Evolutionary conservation across 768 basidiomycete species (phyloP), one percentile per base, ranked within the genome.

Genomic region (Boletus sensibilis): DNA sequence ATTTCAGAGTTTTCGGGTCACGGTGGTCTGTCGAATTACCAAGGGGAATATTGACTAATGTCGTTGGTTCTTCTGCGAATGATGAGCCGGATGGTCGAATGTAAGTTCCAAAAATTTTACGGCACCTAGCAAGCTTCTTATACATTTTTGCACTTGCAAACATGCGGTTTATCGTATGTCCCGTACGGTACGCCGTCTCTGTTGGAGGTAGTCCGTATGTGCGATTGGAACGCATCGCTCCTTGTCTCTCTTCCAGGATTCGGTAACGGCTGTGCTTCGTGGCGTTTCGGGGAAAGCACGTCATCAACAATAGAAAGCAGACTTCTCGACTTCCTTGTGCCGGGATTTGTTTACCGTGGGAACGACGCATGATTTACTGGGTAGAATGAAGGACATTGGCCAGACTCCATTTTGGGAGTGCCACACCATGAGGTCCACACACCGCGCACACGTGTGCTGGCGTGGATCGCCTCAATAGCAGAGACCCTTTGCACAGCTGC

Each of bases 241-340:
- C 25, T 39, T 33, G 40, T 16, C 25, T 31, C 27, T 34, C 25
- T 21, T n/a, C 20, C 20, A 33, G 35, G 39, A 21, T 25, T 20
- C 18, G 8, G 47, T 34, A 39, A 44, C 55, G 50, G 64, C 57
- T 35, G 56, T 54, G 49, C 65, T 68, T 68, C 66, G 65, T 67
- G 65, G 65, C 65, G 62, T 55, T 50, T 53, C 53, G 57, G 43
- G 43, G 49, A 34, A 61, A 64, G 50, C 25, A 48, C 39, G 40
- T 39, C 43, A 59, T 60, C 37, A 52, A 66, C 52, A 67, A 67
- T 68, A 66, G 20, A 41, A 41, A 34, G 29, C 21, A 7, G 43
- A 25, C 67, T 69, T 66, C 57, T 50, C 41, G 51, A 40, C 54
- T 63, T 68, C 65, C 54, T 59, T 55, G 54, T 51, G 58, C 66